Evolutionary conservation across 805 yeast genomes (phyloP), one percentile per base, ranked within the genome.

Genomic region (Yarrowia phangngaensis): DNA sequence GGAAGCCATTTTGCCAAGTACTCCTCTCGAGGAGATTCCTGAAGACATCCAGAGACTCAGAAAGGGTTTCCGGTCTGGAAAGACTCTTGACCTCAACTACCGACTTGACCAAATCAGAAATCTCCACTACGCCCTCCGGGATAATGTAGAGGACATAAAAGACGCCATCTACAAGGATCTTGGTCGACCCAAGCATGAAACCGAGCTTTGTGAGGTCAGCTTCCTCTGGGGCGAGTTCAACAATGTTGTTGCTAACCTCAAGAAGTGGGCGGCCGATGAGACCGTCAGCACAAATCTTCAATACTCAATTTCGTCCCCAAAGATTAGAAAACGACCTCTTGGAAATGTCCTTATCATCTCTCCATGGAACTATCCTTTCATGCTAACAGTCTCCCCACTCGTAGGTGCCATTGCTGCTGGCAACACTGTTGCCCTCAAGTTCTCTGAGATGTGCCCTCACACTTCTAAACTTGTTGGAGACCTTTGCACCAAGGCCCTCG

Each of bases 391-490:
- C 7, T 69, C 74, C 23, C 87, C 95, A 0, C 59, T 88, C n/a
- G 70, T 79, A 24, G 87, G 85, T 16, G 95, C 95, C 2, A 65
- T 89, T 54, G 85, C 95, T 1, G 83, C 80, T 13, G 97, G 96
- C 12, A 87, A 89, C 62, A 70, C 80, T 8, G 90, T 83, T 19
- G 78, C 83, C 15, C 65, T 81, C 55, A 86, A 86, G 61, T 86
- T 84, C 17, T 73, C 81, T 53, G 96, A 89, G 62, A 61, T 72
- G 52, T 75, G 81, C 2, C 89, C 90, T 0, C 65, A 73, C 38
- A 75, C 81, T 38, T 69, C 87, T 3, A 57, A 60, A 15, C 70
- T 74, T n/a, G 59, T 89, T 27, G 71, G 82, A n/a, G 68, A 70
- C 13, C 58, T 86, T 5, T 64, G 89, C 12, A 61, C 67, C 23